Evolutionary conservation across 129 eudicot genomes (phyloP), one percentile per base, ranked within the genome.

Genomic region (Apium graveolens): DNA sequence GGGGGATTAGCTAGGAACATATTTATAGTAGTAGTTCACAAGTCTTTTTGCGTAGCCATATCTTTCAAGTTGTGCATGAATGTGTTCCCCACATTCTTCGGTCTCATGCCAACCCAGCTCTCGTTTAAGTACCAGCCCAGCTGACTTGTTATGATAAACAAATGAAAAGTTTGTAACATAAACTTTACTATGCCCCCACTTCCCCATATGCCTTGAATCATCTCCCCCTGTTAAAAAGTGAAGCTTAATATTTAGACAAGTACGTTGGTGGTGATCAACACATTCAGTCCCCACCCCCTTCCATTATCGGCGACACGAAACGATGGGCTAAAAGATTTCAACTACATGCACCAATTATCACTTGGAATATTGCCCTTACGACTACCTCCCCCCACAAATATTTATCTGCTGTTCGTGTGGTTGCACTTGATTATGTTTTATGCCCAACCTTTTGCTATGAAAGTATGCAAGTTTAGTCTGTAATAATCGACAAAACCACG

Each of bases 271-370:
- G 80, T 75, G 77, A 84, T 71, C 78, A 57, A 57, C 65, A 57
- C 74, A 71, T 31, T 34, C 11, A 71, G 92, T 80, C 32, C 92
- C 93, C 87, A 89, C 79, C 46, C 78, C 77, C 49, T 31, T 7
- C 66, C 75, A 45, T 16, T 48, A 53, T 34, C 24, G 79, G 85
- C 51, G 89, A 90, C 91, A 87, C 34, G 91, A 87, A 80, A 82
- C 80, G 91, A 87, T 85, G 89, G 94, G 88, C 91, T 78, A 87
- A 87, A 90, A 87, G 91, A 81, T 81, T 81, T 44, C 70, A 81
- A 71, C 81, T 70, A 81, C 81, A 75, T 81, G 27, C 71, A 79
- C 88, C 83, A 82, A 70, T 70, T 14, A 85, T 85, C 86, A 85
- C 53, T 78, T 49, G 75, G 66, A 81, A 57, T 57, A 57, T 79